These are phyloP conservation scores for Ascochyta koolunga DNA, from an alignment of 2,329 filamentous ascomycete genomes.

Conservation along the genomic window DNA sequence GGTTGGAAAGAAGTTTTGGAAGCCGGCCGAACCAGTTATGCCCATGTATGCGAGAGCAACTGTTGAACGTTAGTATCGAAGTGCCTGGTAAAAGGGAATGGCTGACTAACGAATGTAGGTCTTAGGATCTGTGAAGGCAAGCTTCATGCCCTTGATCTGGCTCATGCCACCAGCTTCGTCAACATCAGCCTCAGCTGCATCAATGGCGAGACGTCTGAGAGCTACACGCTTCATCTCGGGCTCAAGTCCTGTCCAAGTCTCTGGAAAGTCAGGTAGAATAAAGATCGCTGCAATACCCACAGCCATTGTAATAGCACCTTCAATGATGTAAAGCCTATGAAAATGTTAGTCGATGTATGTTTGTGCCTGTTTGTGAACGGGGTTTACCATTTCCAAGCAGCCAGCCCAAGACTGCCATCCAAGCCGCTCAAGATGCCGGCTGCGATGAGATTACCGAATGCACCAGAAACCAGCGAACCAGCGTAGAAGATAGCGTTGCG, in stretches of 20 bases:
- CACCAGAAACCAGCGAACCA: slow-evolving; percentile 55
- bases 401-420: slow-evolving; percentile 36
- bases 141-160: slow-evolving; percentile 57
- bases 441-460: slow-evolving; percentile 62
- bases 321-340: slow-evolving; percentile 43
- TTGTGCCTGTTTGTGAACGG: not conserved
- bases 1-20: slow-evolving; percentile 64
- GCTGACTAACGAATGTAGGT: slow-evolving; percentile 49
- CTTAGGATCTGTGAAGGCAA: slow-evolving; percentile 59
- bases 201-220: slow-evolving; percentile 57
- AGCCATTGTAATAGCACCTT: slow-evolving; percentile 45
- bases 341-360: not conserved
- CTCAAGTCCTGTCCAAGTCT: slow-evolving; percentile 49
- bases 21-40: slow-evolving; percentile 57
- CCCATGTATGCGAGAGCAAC: slow-evolving; percentile 56
- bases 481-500: slow-evolving; percentile 61
- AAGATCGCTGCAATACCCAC: slow-evolving; percentile 43
- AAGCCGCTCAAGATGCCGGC: slow-evolving; percentile 55
- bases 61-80: not conserved
- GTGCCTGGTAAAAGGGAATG: too few species aligned
- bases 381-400: slow-evolving; percentile 43
- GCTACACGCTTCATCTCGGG: slow-evolving; percentile 54
- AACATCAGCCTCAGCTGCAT: slow-evolving; percentile 51
- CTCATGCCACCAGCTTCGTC: slow-evolving; percentile 57
- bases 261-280: slow-evolving; percentile 48